Percentiles rank a stretch among this genome's conserved stretches.
Evolutionary conservation across 1,139 yeast species (phyloP).

Genomic region (Saccharomycopsis crataegensis): DNA sequence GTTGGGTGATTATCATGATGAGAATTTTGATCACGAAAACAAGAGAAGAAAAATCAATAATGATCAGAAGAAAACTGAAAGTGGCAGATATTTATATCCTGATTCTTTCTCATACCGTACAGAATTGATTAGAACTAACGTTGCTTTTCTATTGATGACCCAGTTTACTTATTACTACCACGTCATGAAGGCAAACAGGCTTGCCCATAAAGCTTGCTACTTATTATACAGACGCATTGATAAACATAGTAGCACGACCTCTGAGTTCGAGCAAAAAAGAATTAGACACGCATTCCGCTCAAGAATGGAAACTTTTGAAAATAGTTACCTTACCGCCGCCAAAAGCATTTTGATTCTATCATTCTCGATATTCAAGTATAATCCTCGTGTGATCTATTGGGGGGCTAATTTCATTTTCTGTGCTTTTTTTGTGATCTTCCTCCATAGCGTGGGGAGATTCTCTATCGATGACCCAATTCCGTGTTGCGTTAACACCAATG

Average conservation of each 20-base stretch:
- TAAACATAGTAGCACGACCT: background rate
- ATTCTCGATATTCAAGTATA: background rate
- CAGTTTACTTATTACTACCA: slow-evolving; percentile 12
- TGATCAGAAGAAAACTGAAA: background rate
- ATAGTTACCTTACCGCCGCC: slow-evolving; percentile 3
- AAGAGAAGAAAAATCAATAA: background rate
- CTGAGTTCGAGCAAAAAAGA: background rate
- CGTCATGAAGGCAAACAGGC: slow-evolving; percentile 13
- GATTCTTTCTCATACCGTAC: background rate
- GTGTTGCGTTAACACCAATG: background rate
- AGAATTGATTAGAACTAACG: background rate
- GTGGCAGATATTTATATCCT: background rate
- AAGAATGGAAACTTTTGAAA: slow-evolving; percentile 6
- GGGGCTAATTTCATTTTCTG: slow-evolving; percentile 8
- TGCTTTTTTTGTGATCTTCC: slow-evolving; percentile 15
- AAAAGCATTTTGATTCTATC: slow-evolving; percentile 5
- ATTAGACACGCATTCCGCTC: background rate
- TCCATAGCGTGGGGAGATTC: slow-evolving; percentile 5
- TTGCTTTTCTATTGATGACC: slow-evolving; percentile 1
- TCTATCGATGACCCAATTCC: background rate
- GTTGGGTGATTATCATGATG: background rate
- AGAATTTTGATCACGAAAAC: background rate
- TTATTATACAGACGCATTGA: slow-evolving; percentile 3
- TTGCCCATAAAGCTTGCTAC: slow-evolving; percentile 11
- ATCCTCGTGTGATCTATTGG: slow-evolving; percentile 12